Conservation (phyloP, 768 basidiomycete genomes). For the Cystofilobasidium capitatum region DNA sequence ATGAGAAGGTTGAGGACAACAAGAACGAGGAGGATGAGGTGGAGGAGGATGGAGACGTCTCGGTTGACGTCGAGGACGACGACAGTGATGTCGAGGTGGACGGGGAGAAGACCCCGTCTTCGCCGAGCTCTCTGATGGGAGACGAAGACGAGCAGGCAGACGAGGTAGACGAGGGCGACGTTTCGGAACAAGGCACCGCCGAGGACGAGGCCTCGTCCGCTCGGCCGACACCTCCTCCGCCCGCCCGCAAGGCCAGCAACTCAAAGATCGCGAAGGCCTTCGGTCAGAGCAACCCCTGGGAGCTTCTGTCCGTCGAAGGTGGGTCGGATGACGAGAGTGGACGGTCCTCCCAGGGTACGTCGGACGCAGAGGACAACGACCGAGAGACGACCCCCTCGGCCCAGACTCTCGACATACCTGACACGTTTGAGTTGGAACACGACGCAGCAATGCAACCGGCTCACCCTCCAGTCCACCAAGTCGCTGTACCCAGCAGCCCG, state of each 20-base stretch:
- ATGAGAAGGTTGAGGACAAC: too few relatives aligned
- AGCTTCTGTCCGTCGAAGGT: background rate
- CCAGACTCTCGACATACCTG: background rate
- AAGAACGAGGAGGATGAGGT: too few relatives aligned
- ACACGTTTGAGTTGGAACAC: constrained; percentile 20
- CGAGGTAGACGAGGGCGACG: background rate
- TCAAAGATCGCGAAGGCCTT: background rate
- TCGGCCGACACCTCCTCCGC: background rate
- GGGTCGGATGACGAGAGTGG: background rate
- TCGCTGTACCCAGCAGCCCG: too few relatives aligned
- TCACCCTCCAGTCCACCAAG: too few relatives aligned
- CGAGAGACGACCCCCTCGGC: background rate
- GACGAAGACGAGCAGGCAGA: background rate
- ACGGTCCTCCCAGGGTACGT: background rate
- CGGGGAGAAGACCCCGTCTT: too few relatives aligned
- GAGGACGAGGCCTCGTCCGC: background rate
- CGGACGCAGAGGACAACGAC: background rate
- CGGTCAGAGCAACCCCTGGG: background rate
- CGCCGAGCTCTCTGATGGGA: too few relatives aligned
- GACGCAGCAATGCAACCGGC: constrained; percentile 1
- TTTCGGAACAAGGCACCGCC: background rate
- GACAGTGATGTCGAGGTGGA: background rate
- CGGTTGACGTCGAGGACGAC: too few relatives aligned
- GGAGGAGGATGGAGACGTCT: too few relatives aligned
- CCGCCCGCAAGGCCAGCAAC: background rate